Conservation (phyloP, 2,329 filamentous ascomycete species). For the Graphilbum ipis-grandicollis region DNA sequence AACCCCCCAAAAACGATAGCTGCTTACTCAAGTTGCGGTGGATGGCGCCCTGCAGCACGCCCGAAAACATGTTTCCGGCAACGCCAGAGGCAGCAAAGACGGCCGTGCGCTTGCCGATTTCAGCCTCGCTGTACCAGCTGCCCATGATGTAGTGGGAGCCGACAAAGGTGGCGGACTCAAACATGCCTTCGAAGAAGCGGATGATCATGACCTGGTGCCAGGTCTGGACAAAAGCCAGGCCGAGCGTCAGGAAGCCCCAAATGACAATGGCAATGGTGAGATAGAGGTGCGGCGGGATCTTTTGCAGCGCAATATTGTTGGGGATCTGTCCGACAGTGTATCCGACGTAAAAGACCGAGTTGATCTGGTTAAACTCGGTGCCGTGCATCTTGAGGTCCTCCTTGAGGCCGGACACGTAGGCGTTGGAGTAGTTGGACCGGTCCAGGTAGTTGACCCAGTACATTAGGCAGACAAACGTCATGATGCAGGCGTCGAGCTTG, state of each 20-base stretch:
- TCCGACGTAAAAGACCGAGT: slow-evolving; percentile 38
- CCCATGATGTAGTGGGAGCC: slow-evolving; percentile 18
- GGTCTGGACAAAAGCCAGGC: slow-evolving; percentile 18
- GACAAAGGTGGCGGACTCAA: slow-evolving; percentile 20
- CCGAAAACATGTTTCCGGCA: slow-evolving; percentile 14
- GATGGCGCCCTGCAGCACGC: slow-evolving; percentile 19
- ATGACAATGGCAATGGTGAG: slow-evolving; percentile 17
- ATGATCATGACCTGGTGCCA: slow-evolving; percentile 19
- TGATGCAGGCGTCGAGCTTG: background rate
- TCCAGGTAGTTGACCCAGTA: slow-evolving; percentile 23
- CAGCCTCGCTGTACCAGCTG: slow-evolving; percentile 23
- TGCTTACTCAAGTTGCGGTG: slow-evolving; percentile 13
- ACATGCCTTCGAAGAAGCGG: slow-evolving; percentile 24
- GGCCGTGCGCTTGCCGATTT: slow-evolving; percentile 22
- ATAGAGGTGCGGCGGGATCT: slow-evolving; percentile 20
- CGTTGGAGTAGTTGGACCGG: slow-evolving; percentile 19
- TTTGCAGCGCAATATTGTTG: slow-evolving; percentile 20
- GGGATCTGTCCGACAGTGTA: slow-evolving; percentile 33
- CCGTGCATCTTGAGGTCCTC: slow-evolving; percentile 32
- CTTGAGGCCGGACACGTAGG: slow-evolving; percentile 25
- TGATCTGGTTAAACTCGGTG: slow-evolving; percentile 35
- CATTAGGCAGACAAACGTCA: background rate
- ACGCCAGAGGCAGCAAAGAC: slow-evolving; percentile 20
- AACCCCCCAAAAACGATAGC: background rate
- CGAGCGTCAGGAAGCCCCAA: slow-evolving; percentile 16